Conservation (phyloP, 768 basidiomycete species). For the Xerocomellus chrysenteron region DNA sequence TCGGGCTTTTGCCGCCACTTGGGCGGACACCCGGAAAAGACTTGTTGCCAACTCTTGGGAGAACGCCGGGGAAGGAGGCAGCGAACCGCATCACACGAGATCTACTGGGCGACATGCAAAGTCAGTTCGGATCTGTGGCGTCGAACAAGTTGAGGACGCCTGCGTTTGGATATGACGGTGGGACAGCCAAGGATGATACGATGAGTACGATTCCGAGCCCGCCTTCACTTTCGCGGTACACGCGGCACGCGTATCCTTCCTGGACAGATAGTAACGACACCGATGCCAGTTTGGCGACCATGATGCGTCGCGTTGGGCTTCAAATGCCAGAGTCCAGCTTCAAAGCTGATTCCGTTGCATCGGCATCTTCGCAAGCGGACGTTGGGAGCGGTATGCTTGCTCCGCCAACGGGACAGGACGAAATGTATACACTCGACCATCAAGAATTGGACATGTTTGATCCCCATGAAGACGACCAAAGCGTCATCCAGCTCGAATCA, state of each 20-base stretch:
- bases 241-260: slow-evolving; percentile 37
- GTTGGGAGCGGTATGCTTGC: background rate
- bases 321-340: slow-evolving; percentile 38
- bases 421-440: slow-evolving; percentile 24
- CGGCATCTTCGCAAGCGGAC: slow-evolving; percentile 9
- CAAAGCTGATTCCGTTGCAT: slow-evolving; percentile 13
- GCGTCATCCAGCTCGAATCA: slow-evolving; percentile 11
- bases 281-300: slow-evolving; percentile 64
- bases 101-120: slow-evolving; percentile 56
- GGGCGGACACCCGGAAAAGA: slow-evolving; percentile 71
- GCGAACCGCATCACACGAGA: slow-evolving; percentile 66
- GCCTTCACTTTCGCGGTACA: slow-evolving; percentile 70
- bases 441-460: slow-evolving; percentile 26
- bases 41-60: slow-evolving; percentile 41
- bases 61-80: slow-evolving; percentile 73
- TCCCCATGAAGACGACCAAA: slow-evolving; percentile 26
- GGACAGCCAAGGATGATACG: slow-evolving; percentile 47
- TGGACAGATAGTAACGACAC: slow-evolving; percentile 45
- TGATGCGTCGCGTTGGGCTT: slow-evolving; percentile 64
- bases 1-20: slow-evolving; percentile 36
- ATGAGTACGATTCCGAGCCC: slow-evolving; percentile 69
- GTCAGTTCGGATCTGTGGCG: slow-evolving; percentile 25
- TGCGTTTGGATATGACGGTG: slow-evolving; percentile 27
- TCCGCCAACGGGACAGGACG: slow-evolving; percentile 2
- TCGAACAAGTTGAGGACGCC: slow-evolving; percentile 28